Conservation (phyloP, 352 stramenopile species). For the Phytophthora capsici region DNA sequence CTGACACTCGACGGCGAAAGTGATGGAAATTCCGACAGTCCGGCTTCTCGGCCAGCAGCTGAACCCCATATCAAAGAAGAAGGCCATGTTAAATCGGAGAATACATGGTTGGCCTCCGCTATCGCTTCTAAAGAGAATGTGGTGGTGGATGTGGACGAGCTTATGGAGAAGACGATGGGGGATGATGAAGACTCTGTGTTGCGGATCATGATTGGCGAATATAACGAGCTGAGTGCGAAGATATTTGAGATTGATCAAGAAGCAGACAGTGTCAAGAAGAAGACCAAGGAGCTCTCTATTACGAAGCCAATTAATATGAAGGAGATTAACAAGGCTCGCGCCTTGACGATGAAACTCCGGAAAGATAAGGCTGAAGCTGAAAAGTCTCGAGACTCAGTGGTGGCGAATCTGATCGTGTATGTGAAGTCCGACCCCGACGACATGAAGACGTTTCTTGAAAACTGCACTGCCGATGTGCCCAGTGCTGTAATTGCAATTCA, state of each 20-base stretch:
- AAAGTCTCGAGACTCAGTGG: constrained; percentile 55
- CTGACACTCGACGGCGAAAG: constrained; percentile 46
- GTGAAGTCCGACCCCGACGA: constrained; percentile 49
- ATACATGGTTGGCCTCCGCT: constrained; percentile 36
- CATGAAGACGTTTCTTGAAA: constrained; percentile 48
- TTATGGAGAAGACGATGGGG: constrained; percentile 43
- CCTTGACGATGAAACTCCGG: constrained; percentile 23
- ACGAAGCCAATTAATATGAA: constrained; percentile 40
- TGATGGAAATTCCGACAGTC: constrained; percentile 18
- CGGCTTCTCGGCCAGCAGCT: constrained; percentile 2
- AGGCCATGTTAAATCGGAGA: constrained; percentile 35
- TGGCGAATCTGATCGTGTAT: constrained; percentile 57
- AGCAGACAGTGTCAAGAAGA: constrained; percentile 30
- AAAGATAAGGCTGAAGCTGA: constrained; percentile 35
- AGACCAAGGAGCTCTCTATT: constrained; percentile 47
- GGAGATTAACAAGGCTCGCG: constrained; percentile 31
- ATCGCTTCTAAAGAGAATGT: constrained; percentile 19
- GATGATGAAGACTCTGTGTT: constrained; percentile 62
- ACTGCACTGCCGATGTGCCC: constrained; percentile 47
- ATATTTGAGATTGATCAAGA: constrained; percentile 60
- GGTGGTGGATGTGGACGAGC: constrained; percentile 35
- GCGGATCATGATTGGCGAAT: constrained; percentile 60
- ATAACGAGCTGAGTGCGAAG: constrained; percentile 55
- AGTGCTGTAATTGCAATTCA: constrained; percentile 58
- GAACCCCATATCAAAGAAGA: constrained; percentile 37